Evolutionary conservation across 169 alveolate genomes (phyloP).

Genomic region (Babesia divergens): DNA sequence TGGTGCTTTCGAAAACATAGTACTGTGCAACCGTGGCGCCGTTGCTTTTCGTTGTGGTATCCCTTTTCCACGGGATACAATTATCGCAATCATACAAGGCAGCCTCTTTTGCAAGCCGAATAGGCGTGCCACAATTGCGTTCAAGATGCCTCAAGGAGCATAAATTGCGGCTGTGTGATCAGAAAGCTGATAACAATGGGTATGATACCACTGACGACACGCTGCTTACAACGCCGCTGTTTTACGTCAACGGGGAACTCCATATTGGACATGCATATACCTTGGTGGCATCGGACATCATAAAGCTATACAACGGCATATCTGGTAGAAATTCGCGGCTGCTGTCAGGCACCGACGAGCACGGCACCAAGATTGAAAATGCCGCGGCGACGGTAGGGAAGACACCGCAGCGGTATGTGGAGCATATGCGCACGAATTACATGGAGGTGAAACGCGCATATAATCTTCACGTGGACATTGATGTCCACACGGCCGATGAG

Average conservation of each 20-base stretch:
- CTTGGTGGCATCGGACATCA: slow-evolving; percentile 64
- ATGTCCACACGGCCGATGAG: slow-evolving; percentile 77
- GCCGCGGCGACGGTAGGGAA: slow-evolving; percentile 61
- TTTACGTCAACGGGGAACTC: slow-evolving; percentile 71
- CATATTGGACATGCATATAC: slow-evolving; percentile 81
- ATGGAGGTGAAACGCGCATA: slow-evolving; percentile 52
- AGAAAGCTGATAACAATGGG: not conserved
- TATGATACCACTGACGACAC: not conserved
- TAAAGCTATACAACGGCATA: slow-evolving; percentile 45
- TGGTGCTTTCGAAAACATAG: too few relatives aligned
- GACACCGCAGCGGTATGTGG: slow-evolving; percentile 60
- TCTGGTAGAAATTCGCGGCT: slow-evolving; percentile 26
- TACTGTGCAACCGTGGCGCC: slow-evolving; percentile 24
- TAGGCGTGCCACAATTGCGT: not conserved
- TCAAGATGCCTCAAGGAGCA: not conserved
- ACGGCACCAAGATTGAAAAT: slow-evolving; percentile 80
- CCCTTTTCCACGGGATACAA: slow-evolving; percentile 59
- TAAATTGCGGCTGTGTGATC: not conserved
- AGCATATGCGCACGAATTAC: slow-evolving; percentile 64
- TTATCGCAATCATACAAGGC: slow-evolving; percentile 51
- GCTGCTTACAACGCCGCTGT: slow-evolving; percentile 57
- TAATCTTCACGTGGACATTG: slow-evolving; percentile 65
- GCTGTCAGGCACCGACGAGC: slow-evolving; percentile 87
- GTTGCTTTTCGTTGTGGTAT: slow-evolving; percentile 25
- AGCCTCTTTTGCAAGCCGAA: slow-evolving; percentile 2